Percentiles rank a stretch among this genome's conserved stretches.
Evolutionary conservation across 2,329 filamentous ascomycete species (phyloP).

Genomic region (Lasiodiplodia citricola): DNA sequence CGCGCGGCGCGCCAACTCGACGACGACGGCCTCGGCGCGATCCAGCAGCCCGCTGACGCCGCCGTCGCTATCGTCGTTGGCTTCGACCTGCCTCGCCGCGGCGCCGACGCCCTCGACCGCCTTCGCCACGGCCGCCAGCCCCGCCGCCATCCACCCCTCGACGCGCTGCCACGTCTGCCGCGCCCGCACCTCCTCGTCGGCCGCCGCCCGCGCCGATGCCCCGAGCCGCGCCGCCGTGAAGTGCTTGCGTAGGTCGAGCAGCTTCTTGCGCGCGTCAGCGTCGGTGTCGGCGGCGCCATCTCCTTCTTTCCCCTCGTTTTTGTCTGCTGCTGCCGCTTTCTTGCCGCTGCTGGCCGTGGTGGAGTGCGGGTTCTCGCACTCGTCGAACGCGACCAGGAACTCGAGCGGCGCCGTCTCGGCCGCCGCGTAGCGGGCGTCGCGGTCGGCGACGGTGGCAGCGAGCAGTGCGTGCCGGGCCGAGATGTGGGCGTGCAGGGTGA

Average conservation of each 20-base stretch:
- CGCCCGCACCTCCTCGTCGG: conserved; percentile 40
- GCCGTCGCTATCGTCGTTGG: not conserved
- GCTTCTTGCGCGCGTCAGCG: conserved; percentile 39
- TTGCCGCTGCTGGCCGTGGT: not conserved
- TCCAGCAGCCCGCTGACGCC: not conserved
- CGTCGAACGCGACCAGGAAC: conserved; percentile 60
- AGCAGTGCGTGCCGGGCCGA: conserved; percentile 57
- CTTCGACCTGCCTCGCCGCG: conserved; percentile 36
- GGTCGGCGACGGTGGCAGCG: conserved; percentile 57
- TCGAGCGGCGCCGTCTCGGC: conserved; percentile 59
- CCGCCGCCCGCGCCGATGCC: conserved; percentile 41
- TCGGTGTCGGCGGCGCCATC: conserved; percentile 38
- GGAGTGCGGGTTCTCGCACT: conserved; percentile 48
- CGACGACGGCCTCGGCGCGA: not conserved
- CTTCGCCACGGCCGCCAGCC: conserved; percentile 34
- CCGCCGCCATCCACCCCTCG: conserved; percentile 35
- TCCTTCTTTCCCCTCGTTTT: conserved; percentile 28
- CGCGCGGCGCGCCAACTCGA: not conserved
- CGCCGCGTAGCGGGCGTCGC: conserved; percentile 60
- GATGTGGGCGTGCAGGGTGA: conserved; percentile 52
- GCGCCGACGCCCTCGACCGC: conserved; percentile 52
- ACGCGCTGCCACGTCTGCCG: conserved; percentile 45
- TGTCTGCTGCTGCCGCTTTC: conserved; percentile 30
- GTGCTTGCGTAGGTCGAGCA: conserved; percentile 41
- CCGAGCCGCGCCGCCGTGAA: conserved; percentile 46